Evolutionary conservation across 2,329 filamentous ascomycete species (phyloP), one percentile per base, ranked within the genome.

Genomic region (Pseudocercospora musae): DNA sequence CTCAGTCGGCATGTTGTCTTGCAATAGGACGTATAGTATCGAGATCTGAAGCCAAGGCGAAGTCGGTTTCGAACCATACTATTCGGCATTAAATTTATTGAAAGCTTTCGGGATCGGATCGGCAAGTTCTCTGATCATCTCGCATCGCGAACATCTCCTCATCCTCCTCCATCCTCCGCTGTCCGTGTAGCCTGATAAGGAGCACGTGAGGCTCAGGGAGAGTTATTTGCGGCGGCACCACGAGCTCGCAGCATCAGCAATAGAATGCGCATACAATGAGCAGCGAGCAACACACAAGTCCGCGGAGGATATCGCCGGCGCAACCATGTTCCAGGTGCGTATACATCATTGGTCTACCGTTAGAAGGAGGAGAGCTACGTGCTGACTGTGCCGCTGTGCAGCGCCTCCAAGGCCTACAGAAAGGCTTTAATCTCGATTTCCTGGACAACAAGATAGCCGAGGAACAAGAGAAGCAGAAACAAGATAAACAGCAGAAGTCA

Each of bases 401-500:
- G 57, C 58, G 62, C 44, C 48, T 62, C 40, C 64, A 74, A 71
- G 67, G 72, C 58, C 66, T 76, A 54, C 59, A 59, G 8, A 75
- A 75, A 60, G 69, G 70, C 61, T 73, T 75, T 69, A 75, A 75
- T 58, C 69, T 76, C 59, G 74, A 75, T 60, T 76, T 76, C 65
- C 69, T 76, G 58, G 75, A 76, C 62, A 65, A 65, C 37, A 91
- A 79, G 90, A 95, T 97, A 72, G 90, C 92, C 72, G 92, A 96
- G 79, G 93, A 97, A 79, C 91, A 96, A 78, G 90, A 91, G 62
- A 89, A 91, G 62, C 89, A 92, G 74, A 85, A 85, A 72, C 62
- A 62, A 23, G 61, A 61, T 29, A 59, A 58, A 23, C 60, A 63
- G 40, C 61, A 62, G 52, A 64, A 64, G 53, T 48, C 53, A 20